Evolutionary conservation across 305 asterid species (phyloP), one percentile per base, ranked within the genome.

Genomic region (Fraxinus sp.): DNA sequence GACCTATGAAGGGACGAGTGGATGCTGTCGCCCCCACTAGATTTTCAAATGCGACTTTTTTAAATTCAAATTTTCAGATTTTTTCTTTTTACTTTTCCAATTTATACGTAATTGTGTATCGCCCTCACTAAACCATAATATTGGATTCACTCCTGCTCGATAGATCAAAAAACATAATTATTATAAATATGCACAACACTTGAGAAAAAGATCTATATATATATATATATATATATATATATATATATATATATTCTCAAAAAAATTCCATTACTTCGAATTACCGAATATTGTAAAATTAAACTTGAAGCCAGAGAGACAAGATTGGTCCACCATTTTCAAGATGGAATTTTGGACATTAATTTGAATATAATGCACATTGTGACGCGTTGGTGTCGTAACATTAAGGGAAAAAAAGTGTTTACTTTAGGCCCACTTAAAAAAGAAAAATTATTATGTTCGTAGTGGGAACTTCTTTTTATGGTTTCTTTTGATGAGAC

Each of bases 391-490:
- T 46, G 20, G 59, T 14, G 20, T 52, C 72, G 72, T 22, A 77
- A 78, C 80, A 32, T 26, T 7, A 84, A 77, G 28, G 81, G 39
- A n/a, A n/a, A 80, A 62, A n/a, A 68, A 84, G 75, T 57, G 82
- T 46, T 14, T 35, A 24, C 79, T 90, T 88, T 89, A 33, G 91
- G 94, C 89, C 95, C 92, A 91, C 95, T 77, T 76, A 46, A 86
- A 81, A 32, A 49, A 74, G 20, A 79, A 82, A 76, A 84, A 80
- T 44, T 77, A 80, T 68, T 76, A 71, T 36, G 57, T 16, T 4
- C 22, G 62, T 86, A 93, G 92, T 91, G 95, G 97, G 97, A 91
- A 84, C 97, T 91, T 26, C 97, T 94, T 92, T 93, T 93, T 83
- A 90, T 90, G 89, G 91, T 80, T 86, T 84, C 90, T 84, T 89